A percentile compares a stretch with the other conserved stretches of the same genome.
Conservation (phyloP, 2,329 filamentous ascomycete species). For the Bipolaris oryzae region DNA sequence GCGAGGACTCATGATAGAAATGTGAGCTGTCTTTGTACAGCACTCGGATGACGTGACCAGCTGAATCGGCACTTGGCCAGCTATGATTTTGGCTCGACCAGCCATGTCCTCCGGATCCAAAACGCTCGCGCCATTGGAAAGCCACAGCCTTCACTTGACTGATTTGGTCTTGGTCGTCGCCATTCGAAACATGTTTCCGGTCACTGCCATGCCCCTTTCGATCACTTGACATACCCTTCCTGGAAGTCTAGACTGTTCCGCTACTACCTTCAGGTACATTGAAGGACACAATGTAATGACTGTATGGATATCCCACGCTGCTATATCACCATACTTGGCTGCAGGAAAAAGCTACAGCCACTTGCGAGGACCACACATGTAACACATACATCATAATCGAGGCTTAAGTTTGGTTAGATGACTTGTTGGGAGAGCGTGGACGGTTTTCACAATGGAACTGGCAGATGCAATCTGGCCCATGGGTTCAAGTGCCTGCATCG, state of each 20-base stretch:
- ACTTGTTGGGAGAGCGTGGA: background rate
- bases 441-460: too few species aligned
- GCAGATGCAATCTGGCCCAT: background rate
- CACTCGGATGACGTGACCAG: background rate
- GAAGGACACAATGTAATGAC: too few species aligned
- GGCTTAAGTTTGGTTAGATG: background rate
- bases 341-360: background rate
- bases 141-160: conserved; percentile 13
- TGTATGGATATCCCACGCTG: too few species aligned
- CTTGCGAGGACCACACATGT: background rate
- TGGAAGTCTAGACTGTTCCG: conserved; percentile 8
- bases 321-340: too few species aligned
- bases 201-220: conserved; percentile 12
- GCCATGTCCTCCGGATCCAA: background rate
- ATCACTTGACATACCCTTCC: conserved; percentile 13
- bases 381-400: background rate
- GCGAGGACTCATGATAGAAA: background rate
- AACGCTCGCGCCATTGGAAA: background rate
- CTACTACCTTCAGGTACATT: background rate
- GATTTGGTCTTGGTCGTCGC: conserved; percentile 12
- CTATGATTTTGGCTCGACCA: background rate
- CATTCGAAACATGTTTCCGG: conserved; percentile 20
- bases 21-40: background rate
- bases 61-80: background rate
- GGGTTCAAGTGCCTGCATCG: background rate